Percentiles rank a stretch among this genome's conserved stretches.
phyloP scores from a whole-genome alignment of 2,329 filamentous ascomycete genomes.

The Colletotrichum noveboracense region DNA sequence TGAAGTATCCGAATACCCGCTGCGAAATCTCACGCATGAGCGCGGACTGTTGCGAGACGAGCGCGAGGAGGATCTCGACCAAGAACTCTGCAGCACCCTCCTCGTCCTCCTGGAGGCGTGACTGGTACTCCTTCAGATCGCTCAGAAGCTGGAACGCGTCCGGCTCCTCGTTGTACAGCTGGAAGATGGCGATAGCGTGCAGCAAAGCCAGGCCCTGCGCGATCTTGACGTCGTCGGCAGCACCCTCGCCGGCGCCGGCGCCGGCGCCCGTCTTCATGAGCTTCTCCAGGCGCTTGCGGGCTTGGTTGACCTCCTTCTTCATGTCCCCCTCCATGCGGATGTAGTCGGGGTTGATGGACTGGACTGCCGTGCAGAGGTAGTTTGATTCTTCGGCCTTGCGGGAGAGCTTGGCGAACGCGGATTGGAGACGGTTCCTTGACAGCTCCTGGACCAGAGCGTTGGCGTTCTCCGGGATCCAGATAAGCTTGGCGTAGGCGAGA shows the following conservation, averaged over 20 bases:
- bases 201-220: slow-evolving; percentile 77
- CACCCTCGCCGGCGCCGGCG: slow-evolving; percentile 30
- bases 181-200: slow-evolving; percentile 83
- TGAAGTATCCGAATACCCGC: slow-evolving; percentile 86
- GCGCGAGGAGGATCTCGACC: slow-evolving; percentile 88
- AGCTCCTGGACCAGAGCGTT: slow-evolving; percentile 46
- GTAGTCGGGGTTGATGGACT: slow-evolving; percentile 56
- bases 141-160: slow-evolving; percentile 84
- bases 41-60: slow-evolving; percentile 84
- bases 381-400: slow-evolving; percentile 57
- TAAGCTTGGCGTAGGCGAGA: slow-evolving; percentile 58
- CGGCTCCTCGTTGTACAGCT: slow-evolving; percentile 87
- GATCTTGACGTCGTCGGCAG: slow-evolving; percentile 41
- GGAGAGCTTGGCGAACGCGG: slow-evolving; percentile 63
- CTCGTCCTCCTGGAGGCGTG: slow-evolving; percentile 64
- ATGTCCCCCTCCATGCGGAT: slow-evolving; percentile 62
- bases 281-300: slow-evolving; percentile 57
- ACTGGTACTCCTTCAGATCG: slow-evolving; percentile 79
- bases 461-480: slow-evolving; percentile 27
- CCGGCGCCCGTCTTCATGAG: slow-evolving; percentile 45
- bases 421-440: slow-evolving; percentile 61
- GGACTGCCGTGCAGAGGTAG: slow-evolving; percentile 58
- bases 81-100: slow-evolving; percentile 70
- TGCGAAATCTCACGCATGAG: slow-evolving; percentile 86
- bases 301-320: slow-evolving; percentile 56